Conservation (phyloP, 2,329 filamentous ascomycete species). For the Cladophialophora exuberans region DNA sequence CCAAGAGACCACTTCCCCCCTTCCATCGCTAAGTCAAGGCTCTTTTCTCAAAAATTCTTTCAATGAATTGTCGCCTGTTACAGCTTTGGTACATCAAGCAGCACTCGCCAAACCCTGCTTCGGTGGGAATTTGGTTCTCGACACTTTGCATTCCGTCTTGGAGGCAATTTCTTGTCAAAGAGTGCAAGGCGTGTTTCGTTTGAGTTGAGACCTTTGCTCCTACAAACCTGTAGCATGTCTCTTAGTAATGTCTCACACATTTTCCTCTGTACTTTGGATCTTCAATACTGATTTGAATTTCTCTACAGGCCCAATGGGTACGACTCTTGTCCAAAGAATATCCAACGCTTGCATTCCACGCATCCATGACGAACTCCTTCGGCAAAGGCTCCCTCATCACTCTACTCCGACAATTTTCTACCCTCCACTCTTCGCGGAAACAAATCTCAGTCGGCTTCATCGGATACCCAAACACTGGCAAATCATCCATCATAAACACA, state of each 20-base stretch:
- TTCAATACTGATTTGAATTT: conserved; percentile 41
- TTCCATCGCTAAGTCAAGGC: conserved; percentile 84
- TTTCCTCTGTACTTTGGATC: no score
- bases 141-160: conserved; percentile 77
- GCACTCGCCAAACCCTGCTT: conserved; percentile 61
- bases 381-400: conserved; percentile 94
- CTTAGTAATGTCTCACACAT: conserved; percentile 99
- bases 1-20: conserved; percentile 15
- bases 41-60: conserved; percentile 65
- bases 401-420: conserved; percentile 88
- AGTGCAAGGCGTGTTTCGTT: conserved; percentile 78
- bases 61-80: conserved; percentile 95
- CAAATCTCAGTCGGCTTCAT: conserved; percentile 92
- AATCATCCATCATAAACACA: conserved; percentile 97
- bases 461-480: conserved; percentile 90
- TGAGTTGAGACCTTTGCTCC: conserved; percentile 96
- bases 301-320: conserved; percentile 84
- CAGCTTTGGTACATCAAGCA: conserved; percentile 95
- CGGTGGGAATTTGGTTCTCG: conserved; percentile 24
- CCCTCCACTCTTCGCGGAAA: conserved; percentile 85
- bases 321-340: conserved; percentile 84
- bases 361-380: conserved; percentile 92
- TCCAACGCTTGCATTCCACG: conserved; percentile 92
- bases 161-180: conserved; percentile 67
- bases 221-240: conserved; percentile 72